phyloP scores from a whole-genome alignment of 495 filamentous ascomycete species.

The Daldinia caldariorum region DNA sequence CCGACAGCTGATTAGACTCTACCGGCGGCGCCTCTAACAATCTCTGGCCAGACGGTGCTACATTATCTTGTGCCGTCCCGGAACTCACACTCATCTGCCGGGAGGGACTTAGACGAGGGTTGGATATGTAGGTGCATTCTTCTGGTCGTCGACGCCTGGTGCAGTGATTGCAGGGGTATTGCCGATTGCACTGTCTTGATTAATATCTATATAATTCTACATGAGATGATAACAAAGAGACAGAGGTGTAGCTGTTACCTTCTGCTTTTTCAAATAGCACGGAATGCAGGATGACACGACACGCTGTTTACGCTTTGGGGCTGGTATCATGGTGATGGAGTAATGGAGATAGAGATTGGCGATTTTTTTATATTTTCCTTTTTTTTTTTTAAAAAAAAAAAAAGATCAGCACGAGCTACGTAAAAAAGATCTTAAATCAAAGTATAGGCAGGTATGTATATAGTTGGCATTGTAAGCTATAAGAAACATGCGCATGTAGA shows the following conservation, averaged over 20 bases:
- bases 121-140: slow-evolving; percentile 25
- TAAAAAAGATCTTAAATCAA: background rate
- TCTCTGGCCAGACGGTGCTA: background rate
- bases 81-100: background rate
- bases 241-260: background rate
- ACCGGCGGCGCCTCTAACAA: background rate
- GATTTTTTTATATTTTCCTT: background rate
- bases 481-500: background rate
- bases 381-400: background rate
- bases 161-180: slow-evolving; percentile 21
- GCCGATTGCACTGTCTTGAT: slow-evolving; percentile 12
- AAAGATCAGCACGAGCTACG: background rate
- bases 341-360: background rate
- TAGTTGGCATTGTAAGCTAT: slow-evolving; percentile 2
- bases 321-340: slow-evolving; percentile 1
- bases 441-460: background rate
- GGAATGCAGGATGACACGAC: slow-evolving; percentile 7
- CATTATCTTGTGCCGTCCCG: background rate
- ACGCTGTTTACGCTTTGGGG: slow-evolving; percentile 13
- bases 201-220: background rate
- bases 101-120: background rate
- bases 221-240: background rate
- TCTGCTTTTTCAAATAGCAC: slow-evolving; percentile 17
- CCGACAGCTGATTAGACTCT: background rate
- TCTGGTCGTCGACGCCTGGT: slow-evolving; percentile 24